Base-by-base conservation (phyloP, 441 rosid genomes). In the Populus hybrid region DNA sequence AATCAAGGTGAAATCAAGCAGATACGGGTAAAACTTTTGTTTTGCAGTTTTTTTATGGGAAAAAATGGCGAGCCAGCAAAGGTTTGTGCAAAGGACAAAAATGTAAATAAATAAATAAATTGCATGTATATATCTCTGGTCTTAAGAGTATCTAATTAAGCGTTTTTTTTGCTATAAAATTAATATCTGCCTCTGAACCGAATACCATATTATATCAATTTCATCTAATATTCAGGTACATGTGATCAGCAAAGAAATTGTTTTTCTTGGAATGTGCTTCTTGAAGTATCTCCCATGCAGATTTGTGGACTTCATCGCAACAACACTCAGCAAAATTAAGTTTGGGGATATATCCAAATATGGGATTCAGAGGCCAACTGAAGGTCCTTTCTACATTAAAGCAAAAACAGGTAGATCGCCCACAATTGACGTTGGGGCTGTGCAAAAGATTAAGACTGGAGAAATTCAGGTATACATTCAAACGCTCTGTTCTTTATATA, bases 361-460 rank as follows among this genome's bases (percentile, higher is more conserved):
- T 73, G 90, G 95, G 57, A 74, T 89, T 74, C 16, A n/a, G 23
- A 87, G 81, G 77, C 93, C 93, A 0, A 69, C 76, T 0, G 57
- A 18, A 0, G 93, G 90, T 8, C 92, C 89, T 10, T 88, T 89
- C 81, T 23, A 72, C 61, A 54, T 70, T 7, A 89, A 88, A 69
- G 10, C 20, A 20, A 2, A 9, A 16, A 85, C 84, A 20, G 90
- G 93, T 18, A 72, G 86, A 67, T 72, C 89, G 8, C 85, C 91
- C 0, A 88, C 86, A 6, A 89, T 91, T 9, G 90, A 91, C 70
- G 93, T 89, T 3, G 93, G 95, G 0, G 76, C 87, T 71, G 21
- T 85, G 5, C 38, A 63, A 2, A 78, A 73, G 72, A 86, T 88
- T 3, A 81, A 76, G 73, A 28, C 77, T 5, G 85, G 87, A 24